A percentile compares a stretch with the other conserved stretches of the same genome.
These are phyloP conservation scores for Euptelea pleiosperma DNA, from an alignment of 164 flowering plant species.

Conservation along the genomic window DNA sequence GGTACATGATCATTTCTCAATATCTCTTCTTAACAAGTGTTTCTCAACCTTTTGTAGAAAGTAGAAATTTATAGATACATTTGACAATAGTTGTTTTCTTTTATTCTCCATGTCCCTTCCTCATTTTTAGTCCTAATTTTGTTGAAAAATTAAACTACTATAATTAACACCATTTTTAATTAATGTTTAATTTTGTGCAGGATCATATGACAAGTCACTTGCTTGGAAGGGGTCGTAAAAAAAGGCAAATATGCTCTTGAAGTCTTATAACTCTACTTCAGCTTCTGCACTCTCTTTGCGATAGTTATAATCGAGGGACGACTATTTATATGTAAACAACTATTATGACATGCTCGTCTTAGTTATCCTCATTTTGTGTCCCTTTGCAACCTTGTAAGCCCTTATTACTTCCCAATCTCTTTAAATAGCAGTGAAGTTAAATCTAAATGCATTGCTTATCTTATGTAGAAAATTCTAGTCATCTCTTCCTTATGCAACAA, in stretches of 20 bases:
- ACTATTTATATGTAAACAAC: no score
- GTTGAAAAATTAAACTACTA: background rate
- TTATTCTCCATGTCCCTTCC: no score
- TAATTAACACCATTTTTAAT: background rate
- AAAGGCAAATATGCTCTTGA: slow-evolving; percentile 1
- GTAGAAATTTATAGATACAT: no score
- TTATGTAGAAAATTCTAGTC: no score
- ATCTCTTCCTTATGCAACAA: no score
- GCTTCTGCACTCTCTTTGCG: background rate
- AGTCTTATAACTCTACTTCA: background rate
- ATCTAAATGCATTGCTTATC: background rate
- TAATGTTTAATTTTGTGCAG: background rate
- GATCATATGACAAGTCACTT: background rate
- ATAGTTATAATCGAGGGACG: no score
- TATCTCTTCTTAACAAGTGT: no score
- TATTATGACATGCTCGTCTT: no score
- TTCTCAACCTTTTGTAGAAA: no score
- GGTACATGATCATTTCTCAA: no score
- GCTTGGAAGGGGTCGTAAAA: background rate
- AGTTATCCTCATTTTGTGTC: no score
- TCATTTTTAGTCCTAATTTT: slow-evolving; percentile 16
- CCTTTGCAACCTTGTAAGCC: background rate
- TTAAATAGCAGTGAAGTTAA: background rate
- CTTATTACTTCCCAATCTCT: background rate
- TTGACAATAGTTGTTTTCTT: no score